Evolutionary conservation across 257 asterid species (phyloP).

Genomic region (Mentha longifolia): DNA sequence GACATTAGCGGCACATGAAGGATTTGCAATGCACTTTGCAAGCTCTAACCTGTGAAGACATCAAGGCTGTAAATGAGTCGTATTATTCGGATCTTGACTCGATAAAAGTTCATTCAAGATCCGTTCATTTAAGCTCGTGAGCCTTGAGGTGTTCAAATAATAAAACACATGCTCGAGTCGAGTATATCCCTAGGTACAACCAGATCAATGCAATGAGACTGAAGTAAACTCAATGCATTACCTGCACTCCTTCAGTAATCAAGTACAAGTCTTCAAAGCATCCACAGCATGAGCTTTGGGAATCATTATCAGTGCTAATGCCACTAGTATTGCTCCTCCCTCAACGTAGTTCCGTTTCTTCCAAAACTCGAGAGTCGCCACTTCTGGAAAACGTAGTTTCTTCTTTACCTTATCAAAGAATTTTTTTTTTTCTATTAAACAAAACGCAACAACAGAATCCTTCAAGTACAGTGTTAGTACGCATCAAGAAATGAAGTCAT

Average conservation of each 20-base stretch:
- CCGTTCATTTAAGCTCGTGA: not conserved
- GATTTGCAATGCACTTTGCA: constrained; percentile 86
- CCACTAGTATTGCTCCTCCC: constrained; percentile 56
- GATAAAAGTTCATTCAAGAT: not conserved
- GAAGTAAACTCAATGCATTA: constrained; percentile 29
- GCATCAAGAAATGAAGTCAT: constrained; percentile 34
- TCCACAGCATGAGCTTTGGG: constrained; percentile 90
- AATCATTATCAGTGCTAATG: constrained; percentile 58
- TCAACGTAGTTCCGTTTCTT: constrained; percentile 64
- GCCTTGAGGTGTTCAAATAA: not conserved
- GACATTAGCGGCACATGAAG: constrained; percentile 92
- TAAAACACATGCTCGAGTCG: not conserved
- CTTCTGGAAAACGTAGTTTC: constrained; percentile 45
- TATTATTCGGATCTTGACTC: too few species aligned
- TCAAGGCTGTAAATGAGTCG: constrained; percentile 10
- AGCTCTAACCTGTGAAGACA: constrained; percentile 79
- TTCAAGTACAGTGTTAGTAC: not conserved
- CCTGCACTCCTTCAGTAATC: constrained; percentile 97
- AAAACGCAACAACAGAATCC: constrained; percentile 20
- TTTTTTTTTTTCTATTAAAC: constrained; percentile 11
- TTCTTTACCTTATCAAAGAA: constrained; percentile 50
- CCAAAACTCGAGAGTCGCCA: constrained; percentile 41
- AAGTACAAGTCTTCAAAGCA: constrained; percentile 83
- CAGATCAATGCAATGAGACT: not conserved
- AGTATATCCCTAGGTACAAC: not conserved